Evolutionary conservation across 345 rosid genomes (phyloP).

Genomic region (Ricinus communis): DNA sequence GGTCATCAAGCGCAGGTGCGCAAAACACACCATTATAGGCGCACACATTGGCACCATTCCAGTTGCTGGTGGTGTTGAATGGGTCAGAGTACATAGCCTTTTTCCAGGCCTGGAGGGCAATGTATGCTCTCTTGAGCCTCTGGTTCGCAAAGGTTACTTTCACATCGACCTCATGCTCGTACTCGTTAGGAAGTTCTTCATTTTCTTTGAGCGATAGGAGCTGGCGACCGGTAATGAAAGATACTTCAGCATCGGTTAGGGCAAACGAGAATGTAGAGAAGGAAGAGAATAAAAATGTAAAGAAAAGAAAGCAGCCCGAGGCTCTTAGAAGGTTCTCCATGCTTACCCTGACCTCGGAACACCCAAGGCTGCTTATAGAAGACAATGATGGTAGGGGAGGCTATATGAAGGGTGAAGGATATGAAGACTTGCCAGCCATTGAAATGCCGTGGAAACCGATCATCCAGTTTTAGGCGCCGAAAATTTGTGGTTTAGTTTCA

Average conservation of each 20-base stretch:
- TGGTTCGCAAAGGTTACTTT: constrained; percentile 43
- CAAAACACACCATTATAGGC: constrained; percentile 70
- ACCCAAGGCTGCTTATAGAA: constrained; percentile 72
- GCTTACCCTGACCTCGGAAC: constrained; percentile 45
- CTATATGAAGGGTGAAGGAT: constrained; percentile 22
- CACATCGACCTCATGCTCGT: constrained; percentile 37
- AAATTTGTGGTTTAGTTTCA: background rate
- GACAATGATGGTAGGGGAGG: constrained; percentile 10
- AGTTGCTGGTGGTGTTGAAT: constrained; percentile 56
- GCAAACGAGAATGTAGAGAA: constrained; percentile 38
- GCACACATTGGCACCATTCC: constrained; percentile 74
- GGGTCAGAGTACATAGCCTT: constrained; percentile 78
- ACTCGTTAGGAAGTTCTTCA: constrained; percentile 35
- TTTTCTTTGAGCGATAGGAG: constrained; percentile 48
- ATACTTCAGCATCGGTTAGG: constrained; percentile 18
- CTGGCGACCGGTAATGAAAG: constrained; percentile 62
- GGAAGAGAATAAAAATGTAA: constrained; percentile 20
- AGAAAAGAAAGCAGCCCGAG: constrained; percentile 55
- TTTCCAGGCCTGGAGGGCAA: constrained; percentile 78
- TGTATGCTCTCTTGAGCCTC: constrained; percentile 61
- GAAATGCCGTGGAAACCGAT: background rate
- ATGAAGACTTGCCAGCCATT: background rate
- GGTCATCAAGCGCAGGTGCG: constrained; percentile 58
- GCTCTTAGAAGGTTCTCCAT: constrained; percentile 44
- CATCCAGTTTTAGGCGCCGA: background rate